Percentiles rank a stretch among this genome's conserved stretches.
phyloP scores from a whole-genome alignment of 2,329 filamentous ascomycete genomes.

The Leptographium radiaticola region DNA sequence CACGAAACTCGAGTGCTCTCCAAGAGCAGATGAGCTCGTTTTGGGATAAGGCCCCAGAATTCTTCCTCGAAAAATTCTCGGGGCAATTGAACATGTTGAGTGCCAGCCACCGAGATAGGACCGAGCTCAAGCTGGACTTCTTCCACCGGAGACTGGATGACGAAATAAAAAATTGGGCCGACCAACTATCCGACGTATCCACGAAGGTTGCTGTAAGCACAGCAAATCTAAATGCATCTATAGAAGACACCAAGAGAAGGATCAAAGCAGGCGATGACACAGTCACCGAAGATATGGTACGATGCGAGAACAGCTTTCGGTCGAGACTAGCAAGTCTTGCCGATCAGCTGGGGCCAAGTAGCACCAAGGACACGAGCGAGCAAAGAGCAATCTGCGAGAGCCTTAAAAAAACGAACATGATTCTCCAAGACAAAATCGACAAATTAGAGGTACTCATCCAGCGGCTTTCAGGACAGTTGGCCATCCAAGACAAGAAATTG shows the following conservation, averaged over 20 bases:
- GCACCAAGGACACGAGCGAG: conserved; percentile 1
- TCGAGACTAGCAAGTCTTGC: conserved; percentile 4
- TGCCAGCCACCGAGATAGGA: conserved; percentile 2
- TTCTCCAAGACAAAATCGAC: conserved; percentile 5
- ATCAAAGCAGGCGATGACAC: not conserved
- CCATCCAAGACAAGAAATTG: conserved; percentile 1
- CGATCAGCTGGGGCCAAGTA: conserved; percentile 2
- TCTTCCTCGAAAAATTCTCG: conserved; percentile 8
- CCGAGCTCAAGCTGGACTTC: conserved; percentile 5
- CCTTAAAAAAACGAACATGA: not conserved
- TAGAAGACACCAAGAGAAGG: conserved; percentile 3
- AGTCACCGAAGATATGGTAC: not conserved
- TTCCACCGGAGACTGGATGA: conserved; percentile 10
- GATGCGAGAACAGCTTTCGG: conserved; percentile 3
- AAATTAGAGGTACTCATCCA: conserved; percentile 3
- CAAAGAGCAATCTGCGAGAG: not conserved
- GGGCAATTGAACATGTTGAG: conserved; percentile 6
- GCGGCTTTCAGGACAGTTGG: conserved; percentile 3
- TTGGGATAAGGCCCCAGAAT: conserved; percentile 7
- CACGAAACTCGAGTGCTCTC: not conserved
- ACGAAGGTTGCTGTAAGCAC: conserved; percentile 6
- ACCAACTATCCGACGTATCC: conserved; percentile 8
- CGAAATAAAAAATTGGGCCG: conserved; percentile 6
- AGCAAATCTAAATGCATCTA: not conserved
- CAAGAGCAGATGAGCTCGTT: conserved; percentile 8